phyloP scores from a whole-genome alignment of 108 stramenopile genomes.

The Skeletonema grethae region DNA sequence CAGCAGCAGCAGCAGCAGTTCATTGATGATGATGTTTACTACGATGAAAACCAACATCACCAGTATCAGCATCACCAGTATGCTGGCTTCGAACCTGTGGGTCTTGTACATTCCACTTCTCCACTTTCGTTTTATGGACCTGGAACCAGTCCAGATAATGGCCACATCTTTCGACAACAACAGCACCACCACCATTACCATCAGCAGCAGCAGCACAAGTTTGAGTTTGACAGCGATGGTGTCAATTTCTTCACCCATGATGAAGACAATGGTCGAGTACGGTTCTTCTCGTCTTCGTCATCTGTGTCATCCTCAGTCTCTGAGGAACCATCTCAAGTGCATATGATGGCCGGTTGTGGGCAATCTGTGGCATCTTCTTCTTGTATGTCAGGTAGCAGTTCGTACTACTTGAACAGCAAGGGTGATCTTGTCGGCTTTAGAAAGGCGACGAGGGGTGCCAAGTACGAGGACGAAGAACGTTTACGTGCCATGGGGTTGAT shows the following conservation, averaged over 20 bases:
- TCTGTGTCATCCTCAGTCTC: slow-evolving; percentile 4
- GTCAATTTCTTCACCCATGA: background rate
- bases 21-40: background rate
- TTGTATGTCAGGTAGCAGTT: background rate
- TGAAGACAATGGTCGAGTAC: background rate
- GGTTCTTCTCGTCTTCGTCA: background rate
- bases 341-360: background rate
- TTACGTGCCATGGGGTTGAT: background rate
- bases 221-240: background rate
- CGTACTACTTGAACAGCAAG: background rate
- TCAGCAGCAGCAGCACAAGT: background rate
- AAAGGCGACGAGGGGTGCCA: background rate
- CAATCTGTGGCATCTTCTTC: slow-evolving; percentile 1
- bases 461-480: background rate
- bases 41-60: background rate
- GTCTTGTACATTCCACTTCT: background rate
- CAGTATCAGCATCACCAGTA: background rate
- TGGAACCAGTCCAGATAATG: background rate
- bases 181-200: background rate
- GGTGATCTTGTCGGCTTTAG: background rate
- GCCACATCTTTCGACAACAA: background rate
- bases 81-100: background rate
- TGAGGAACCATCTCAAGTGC: slow-evolving; percentile 1
- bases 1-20: background rate
- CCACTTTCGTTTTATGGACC: background rate